These are phyloP conservation scores for Dalbergia cultrata DNA, from an alignment of 306 rosid species.

Conservation along the genomic window DNA sequence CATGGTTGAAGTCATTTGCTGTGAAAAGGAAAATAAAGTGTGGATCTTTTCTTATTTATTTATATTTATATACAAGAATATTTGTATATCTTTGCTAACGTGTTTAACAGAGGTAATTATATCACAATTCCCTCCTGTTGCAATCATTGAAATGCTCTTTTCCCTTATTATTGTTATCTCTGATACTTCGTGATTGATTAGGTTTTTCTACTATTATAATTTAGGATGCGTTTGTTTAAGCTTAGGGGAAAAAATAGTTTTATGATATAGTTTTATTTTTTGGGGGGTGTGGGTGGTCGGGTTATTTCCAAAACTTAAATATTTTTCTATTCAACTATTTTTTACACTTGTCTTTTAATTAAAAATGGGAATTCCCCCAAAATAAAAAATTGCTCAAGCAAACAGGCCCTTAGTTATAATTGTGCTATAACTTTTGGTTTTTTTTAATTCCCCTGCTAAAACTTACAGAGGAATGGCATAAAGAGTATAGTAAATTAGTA, in stretches of 20 bases:
- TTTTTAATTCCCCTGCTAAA: not conserved
- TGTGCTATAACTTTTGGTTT: not conserved
- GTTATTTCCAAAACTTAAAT: too few relatives aligned
- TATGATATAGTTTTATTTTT: too few relatives aligned
- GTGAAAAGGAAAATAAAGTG: not conserved
- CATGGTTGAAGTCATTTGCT: not conserved
- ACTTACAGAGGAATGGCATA: not conserved
- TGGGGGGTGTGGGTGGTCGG: too few relatives aligned
- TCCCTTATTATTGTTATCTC: slow-evolving; percentile 4
- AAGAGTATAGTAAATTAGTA: slow-evolving; percentile 7
- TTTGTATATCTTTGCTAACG: not conserved
- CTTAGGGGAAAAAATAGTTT: not conserved
- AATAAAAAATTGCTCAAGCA: not conserved
- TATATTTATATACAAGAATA: not conserved
- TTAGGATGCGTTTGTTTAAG: not conserved
- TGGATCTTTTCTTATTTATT: slow-evolving; percentile 7
- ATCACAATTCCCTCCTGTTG: not conserved
- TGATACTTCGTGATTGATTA: not conserved
- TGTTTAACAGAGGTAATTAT: not conserved
- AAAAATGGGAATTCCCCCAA: not conserved
- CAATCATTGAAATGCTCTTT: not conserved
- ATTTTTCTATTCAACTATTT: not conserved
- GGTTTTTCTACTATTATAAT: not conserved
- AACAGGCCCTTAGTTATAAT: not conserved
- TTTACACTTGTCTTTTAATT: not conserved